Evolutionary conservation across 1,139 yeast genomes (phyloP).

Genomic region (Candida tropicalis): DNA sequence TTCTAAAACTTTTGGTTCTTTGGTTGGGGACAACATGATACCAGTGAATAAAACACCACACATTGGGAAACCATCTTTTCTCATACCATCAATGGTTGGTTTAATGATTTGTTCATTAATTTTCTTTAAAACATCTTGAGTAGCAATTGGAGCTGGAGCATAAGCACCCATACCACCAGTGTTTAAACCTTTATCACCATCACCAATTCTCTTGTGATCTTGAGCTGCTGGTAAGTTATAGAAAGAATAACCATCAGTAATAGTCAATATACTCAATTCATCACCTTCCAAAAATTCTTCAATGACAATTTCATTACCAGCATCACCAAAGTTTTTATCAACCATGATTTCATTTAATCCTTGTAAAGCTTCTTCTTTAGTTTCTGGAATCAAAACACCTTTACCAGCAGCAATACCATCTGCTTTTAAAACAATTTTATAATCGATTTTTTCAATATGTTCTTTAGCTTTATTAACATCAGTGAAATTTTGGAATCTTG

Average conservation of each 20-base stretch:
- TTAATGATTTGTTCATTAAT: conserved; percentile 75
- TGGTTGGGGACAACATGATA: conserved; percentile 78
- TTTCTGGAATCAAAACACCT: conserved; percentile 91
- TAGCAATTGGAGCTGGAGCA: conserved; percentile 94
- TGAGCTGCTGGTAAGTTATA: conserved; percentile 96
- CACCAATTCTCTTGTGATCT: conserved; percentile 95
- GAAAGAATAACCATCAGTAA: conserved; percentile 92
- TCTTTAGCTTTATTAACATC: conserved; percentile 72
- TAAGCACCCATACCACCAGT: conserved; percentile 99
- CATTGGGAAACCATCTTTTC: conserved; percentile 94
- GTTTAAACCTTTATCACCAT: conserved; percentile 91
- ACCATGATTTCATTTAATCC: conserved; percentile 92
- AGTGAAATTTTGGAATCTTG: conserved; percentile 80
- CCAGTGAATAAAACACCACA: conserved; percentile 98
- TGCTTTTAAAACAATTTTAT: conserved; percentile 90
- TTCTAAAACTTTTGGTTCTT: conserved; percentile 90
- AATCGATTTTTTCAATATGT: conserved; percentile 66
- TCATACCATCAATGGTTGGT: conserved; percentile 96
- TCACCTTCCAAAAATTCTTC: conserved; percentile 98
- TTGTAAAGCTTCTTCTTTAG: conserved; percentile 78
- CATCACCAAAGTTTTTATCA: conserved; percentile 83
- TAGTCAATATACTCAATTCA: conserved; percentile 88
- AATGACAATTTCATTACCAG: conserved; percentile 95
- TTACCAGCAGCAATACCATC: conserved; percentile 99
- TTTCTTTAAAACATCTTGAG: conserved; percentile 64